Base-by-base conservation (phyloP, 257 asterid species). In the Phtheirospermum japonicum region DNA sequence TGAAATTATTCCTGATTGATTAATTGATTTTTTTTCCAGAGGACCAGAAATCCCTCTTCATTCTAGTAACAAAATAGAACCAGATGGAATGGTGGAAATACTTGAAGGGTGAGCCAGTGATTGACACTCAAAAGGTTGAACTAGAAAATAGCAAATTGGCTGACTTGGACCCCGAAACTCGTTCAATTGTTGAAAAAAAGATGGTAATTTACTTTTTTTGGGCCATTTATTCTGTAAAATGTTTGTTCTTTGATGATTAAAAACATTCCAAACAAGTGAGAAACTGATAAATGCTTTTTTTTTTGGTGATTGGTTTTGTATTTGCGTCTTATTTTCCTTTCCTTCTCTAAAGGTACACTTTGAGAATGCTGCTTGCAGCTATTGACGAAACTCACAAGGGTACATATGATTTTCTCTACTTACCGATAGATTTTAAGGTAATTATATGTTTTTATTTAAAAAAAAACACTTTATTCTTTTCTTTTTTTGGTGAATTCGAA, bases 71-170 rank as follows among this genome's bases (percentile, higher is more conserved):
- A 8, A 86, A 86, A 58, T 82, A 73, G 18, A 78, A 86, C 63
- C 88, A 86, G 72, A 86, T 86, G 87, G 91, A 81, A 31, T 81
- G 91, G 91, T 86, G 95, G 91, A 86, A 86, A 60, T 83, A 68
- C 65, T 49, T 83, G 68, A 86, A 86, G 74, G 91, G 91, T 63
- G 89, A 78, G 43, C 95, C 89, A 12, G 87, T 77, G 70, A 42
- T 86, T 34, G 88, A 86, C 76, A 83, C 86, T 10, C 87, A 83
- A 71, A 86, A 83, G 71, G 86, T 77, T 39, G 95, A 81, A 70
- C 95, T 88, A 3, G 95, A 86, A 74, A 75, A 17, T 55, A 86
- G 86, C 77, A 83, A 75, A 34, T 74, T 86, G 3, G 74, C 88
- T 17, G 88, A 83, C 72, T 63, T 86, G 67, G 95, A 86, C 53